Conservation (phyloP, 164 flowering plant species). For the Chimonanthus salicifolius region DNA sequence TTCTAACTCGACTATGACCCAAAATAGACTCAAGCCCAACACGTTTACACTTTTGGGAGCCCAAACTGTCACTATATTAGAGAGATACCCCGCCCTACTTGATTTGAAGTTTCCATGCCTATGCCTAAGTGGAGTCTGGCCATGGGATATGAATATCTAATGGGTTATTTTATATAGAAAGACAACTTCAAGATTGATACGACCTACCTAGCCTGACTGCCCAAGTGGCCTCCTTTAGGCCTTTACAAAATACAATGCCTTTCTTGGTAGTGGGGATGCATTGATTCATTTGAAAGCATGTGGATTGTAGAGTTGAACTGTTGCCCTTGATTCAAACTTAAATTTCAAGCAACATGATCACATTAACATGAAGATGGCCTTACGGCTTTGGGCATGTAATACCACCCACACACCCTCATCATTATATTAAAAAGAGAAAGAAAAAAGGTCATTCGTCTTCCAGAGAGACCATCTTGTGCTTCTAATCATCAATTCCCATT, state of each 20-base stretch:
- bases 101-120: too few relatives aligned
- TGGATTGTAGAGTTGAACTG: conserved; percentile 3
- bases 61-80: too few relatives aligned
- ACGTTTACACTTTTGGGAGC: too few relatives aligned
- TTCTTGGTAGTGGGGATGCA: background rate
- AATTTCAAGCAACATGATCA: conserved; percentile 11
- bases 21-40: too few relatives aligned
- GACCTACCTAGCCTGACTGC: too few relatives aligned
- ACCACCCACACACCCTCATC: background rate
- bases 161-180: too few relatives aligned
- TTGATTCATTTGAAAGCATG: background rate
- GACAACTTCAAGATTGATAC: too few relatives aligned
- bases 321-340: conserved; percentile 6
- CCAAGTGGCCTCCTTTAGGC: too few relatives aligned
- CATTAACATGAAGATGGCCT: background rate
- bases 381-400: background rate
- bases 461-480: background rate
- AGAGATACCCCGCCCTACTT: too few relatives aligned
- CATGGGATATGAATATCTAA: too few relatives aligned
- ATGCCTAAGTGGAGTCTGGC: too few relatives aligned
- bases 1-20: too few relatives aligned
- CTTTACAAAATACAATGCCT: background rate
- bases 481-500: background rate
- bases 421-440: background rate
- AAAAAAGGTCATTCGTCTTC: background rate